These are phyloP conservation scores for Candida manassasensis DNA, from an alignment of 805 yeast species.

Conservation along the genomic window DNA sequence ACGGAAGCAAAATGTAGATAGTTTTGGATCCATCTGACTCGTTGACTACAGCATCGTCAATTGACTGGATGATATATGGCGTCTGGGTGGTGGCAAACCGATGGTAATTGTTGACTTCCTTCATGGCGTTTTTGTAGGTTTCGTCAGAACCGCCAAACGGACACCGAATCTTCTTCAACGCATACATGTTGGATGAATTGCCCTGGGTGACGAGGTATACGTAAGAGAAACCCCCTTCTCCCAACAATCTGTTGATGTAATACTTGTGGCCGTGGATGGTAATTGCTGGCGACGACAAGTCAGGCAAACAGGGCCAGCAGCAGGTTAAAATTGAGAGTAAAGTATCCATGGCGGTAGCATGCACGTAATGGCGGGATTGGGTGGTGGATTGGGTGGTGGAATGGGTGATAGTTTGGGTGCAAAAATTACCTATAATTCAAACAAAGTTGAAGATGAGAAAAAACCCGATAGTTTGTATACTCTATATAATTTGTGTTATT, in stretches of 20 bases:
- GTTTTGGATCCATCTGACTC: constrained; percentile 78
- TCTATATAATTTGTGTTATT: too few species aligned
- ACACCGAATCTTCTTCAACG: constrained; percentile 82
- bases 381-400: too few species aligned
- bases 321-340: constrained; percentile 16
- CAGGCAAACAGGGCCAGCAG: constrained; percentile 46
- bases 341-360: constrained; percentile 25
- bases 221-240: constrained; percentile 88
- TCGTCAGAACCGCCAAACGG: constrained; percentile 81
- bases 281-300: constrained; percentile 48
- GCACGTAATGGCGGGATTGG: too few species aligned
- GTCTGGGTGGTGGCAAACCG: constrained; percentile 50
- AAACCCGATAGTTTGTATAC: too few species aligned
- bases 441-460: too few species aligned
- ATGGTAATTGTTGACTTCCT: constrained; percentile 72
- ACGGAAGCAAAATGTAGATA: constrained; percentile 76
- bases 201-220: constrained; percentile 68
- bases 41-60: constrained; percentile 68
- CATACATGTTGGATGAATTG: constrained; percentile 45
- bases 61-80: constrained; percentile 63
- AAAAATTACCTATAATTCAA: too few species aligned
- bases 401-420: too few species aligned
- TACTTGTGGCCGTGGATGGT: constrained; percentile 58
- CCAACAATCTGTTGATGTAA: constrained; percentile 64
- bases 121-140: constrained; percentile 54